A percentile compares a stretch with the other conserved stretches of the same genome.
These are phyloP conservation scores for Lyophyllum shimeji DNA, from an alignment of 768 basidiomycete genomes.

Conservation along the genomic window DNA sequence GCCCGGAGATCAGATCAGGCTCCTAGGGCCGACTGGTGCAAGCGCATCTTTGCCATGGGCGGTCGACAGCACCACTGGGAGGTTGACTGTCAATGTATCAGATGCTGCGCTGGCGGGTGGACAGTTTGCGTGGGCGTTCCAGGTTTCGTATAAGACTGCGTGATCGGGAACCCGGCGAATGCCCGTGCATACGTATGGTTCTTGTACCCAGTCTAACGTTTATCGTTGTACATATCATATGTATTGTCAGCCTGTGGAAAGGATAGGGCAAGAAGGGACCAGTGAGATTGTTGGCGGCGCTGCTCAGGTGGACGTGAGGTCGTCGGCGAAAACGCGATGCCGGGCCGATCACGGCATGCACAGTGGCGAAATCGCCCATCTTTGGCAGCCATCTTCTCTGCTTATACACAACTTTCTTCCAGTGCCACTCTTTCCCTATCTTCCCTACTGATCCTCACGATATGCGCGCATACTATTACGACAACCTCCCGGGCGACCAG, in stretches of 20 bases:
- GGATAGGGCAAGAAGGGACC: too few relatives aligned
- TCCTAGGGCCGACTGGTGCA: conserved; percentile 35
- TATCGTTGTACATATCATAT: not conserved
- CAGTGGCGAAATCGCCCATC: not conserved
- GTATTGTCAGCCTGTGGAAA: too few relatives aligned
- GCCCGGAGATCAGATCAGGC: conserved; percentile 37
- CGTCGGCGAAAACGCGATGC: not conserved
- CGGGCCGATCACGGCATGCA: not conserved
- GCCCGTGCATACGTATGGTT: not conserved
- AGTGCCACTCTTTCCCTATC: not conserved
- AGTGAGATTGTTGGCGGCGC: too few relatives aligned
- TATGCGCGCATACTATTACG: conserved; percentile 79
- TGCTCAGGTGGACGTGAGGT: too few relatives aligned
- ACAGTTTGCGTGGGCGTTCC: conserved; percentile 26
- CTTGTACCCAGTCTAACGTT: not conserved
- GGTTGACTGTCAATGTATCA: conserved; percentile 25
- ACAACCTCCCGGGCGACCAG: conserved; percentile 79
- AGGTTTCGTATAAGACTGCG: conserved; percentile 15
- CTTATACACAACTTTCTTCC: not conserved
- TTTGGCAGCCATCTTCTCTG: not conserved
- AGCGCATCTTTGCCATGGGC: conserved; percentile 28
- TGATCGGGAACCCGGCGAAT: not conserved
- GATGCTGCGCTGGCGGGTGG: conserved; percentile 13
- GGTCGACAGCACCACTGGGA: conserved; percentile 25
- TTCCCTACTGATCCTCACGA: not conserved